A percentile compares a stretch with the other conserved stretches of the same genome.
Evolutionary conservation across 2,329 filamentous ascomycete genomes (phyloP).

Genomic region (Ophiostoma pallidulum): DNA sequence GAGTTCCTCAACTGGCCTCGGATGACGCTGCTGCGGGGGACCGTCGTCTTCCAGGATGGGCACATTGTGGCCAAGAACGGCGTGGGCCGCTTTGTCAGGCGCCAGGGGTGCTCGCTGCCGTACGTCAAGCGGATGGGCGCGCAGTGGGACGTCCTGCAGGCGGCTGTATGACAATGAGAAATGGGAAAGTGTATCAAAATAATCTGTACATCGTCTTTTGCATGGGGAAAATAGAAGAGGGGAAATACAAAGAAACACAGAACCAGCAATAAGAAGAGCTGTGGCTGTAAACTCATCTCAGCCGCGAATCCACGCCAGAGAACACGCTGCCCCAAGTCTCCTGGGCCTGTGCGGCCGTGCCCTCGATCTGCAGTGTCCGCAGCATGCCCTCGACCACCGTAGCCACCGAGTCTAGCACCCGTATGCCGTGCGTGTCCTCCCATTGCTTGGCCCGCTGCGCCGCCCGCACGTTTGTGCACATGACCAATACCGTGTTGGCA

Average conservation of each 20-base stretch:
- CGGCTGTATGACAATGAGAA: neutral
- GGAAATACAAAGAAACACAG: too few species aligned
- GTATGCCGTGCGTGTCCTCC: constrained; percentile 24
- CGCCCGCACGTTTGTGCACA: constrained; percentile 35
- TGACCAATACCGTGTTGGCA: constrained; percentile 28
- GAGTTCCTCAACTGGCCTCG: constrained; percentile 49
- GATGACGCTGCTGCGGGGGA: constrained; percentile 47
- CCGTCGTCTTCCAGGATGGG: constrained; percentile 45
- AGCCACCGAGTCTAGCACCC: constrained; percentile 32
- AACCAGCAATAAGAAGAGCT: too few species aligned
- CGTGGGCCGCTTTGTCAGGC: constrained; percentile 37
- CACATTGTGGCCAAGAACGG: constrained; percentile 39
- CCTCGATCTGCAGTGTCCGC: neutral
- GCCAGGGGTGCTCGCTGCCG: constrained; percentile 20
- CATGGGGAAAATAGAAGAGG: too few species aligned
- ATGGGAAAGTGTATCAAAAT: too few species aligned
- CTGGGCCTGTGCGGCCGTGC: neutral
- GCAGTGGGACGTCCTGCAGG: constrained; percentile 9
- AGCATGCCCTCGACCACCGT: constrained; percentile 34
- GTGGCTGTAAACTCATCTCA: too few species aligned
- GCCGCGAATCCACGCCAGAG: too few species aligned
- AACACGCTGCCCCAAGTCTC: neutral
- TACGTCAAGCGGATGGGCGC: constrained; percentile 2
- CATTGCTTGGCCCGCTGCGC: constrained; percentile 29
- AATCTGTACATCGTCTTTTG: too few species aligned